phyloP scores from a whole-genome alignment of 2,329 filamentous ascomycete genomes.

The Exophiala spinifera region DNA sequence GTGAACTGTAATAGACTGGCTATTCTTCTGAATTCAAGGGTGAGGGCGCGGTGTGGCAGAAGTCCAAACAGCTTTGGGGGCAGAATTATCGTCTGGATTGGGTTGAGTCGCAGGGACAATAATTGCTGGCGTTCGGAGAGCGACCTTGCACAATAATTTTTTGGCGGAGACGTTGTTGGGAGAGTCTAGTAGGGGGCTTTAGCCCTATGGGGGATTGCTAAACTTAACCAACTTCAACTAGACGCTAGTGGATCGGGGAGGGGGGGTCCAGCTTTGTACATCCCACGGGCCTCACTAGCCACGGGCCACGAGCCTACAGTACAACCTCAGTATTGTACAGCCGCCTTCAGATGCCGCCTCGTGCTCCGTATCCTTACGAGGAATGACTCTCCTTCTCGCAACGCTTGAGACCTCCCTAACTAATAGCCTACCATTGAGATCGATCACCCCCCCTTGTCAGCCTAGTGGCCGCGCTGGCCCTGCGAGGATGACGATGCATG shows the following conservation, averaged over 20 bases:
- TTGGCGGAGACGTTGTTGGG: constrained; percentile 17
- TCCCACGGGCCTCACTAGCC: too few relatives aligned
- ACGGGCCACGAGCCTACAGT: too few relatives aligned
- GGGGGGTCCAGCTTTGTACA: too few relatives aligned
- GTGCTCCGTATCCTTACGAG: too few relatives aligned
- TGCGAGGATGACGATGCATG: constrained; percentile 6
- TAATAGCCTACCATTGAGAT: neutral
- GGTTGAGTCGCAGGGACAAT: neutral
- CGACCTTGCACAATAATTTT: constrained; percentile 14
- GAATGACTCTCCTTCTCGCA: too few relatives aligned
- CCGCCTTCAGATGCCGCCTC: too few relatives aligned
- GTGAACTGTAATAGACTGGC: neutral
- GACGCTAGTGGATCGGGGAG: neutral
- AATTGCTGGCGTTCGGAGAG: constrained; percentile 23
- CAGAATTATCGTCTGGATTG: constrained; percentile 15
- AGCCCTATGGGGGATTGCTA: constrained; percentile 21
- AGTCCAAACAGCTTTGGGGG: constrained; percentile 10
- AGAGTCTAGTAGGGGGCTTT: neutral
- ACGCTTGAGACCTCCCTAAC: too few relatives aligned
- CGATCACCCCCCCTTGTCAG: constrained; percentile 3
- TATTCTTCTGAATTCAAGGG: constrained; percentile 1
- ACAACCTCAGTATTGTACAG: too few relatives aligned
- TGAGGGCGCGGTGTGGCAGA: constrained; percentile 1
- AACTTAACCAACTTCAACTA: constrained; percentile 24
- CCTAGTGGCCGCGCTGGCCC: neutral